Evolutionary conservation across 2,329 filamentous ascomycete genomes (phyloP).

Genomic region (Bipolaris sorokiniana): DNA sequence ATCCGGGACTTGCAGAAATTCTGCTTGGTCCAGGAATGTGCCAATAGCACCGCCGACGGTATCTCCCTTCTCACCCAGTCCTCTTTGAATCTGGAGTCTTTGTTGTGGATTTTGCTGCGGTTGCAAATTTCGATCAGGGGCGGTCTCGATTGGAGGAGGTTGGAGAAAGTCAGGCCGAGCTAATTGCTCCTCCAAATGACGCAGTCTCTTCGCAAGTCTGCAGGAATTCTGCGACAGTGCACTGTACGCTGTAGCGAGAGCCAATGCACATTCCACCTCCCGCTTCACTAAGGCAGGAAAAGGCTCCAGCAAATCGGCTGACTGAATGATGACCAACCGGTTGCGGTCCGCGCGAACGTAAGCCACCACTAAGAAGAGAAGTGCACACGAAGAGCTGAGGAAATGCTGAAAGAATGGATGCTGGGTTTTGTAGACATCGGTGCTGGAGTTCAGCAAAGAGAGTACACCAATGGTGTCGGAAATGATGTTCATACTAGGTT

Average conservation of each 20-base stretch:
- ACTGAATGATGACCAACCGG: background rate
- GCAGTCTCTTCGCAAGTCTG: background rate
- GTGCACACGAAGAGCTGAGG: conserved; percentile 1
- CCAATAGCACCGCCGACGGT: background rate
- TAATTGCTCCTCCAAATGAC: conserved; percentile 1
- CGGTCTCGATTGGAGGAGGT: background rate
- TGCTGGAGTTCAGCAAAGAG: background rate
- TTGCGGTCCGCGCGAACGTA: background rate
- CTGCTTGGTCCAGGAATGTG: background rate
- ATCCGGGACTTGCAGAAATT: background rate
- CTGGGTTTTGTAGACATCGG: background rate
- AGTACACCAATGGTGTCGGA: background rate
- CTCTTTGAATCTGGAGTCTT: background rate
- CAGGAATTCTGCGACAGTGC: background rate
- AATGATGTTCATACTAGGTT: background rate
- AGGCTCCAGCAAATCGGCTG: background rate
- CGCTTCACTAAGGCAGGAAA: background rate
- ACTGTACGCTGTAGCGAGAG: background rate
- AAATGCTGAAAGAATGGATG: conserved; percentile 1
- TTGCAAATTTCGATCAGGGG: background rate
- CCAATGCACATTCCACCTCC: conserved; percentile 1
- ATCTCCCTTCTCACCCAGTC: background rate
- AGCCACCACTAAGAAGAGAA: conserved; percentile 1
- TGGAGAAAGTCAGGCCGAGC: conserved; percentile 1
- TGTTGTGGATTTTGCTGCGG: background rate